Conservation (phyloP, 2,329 filamentous ascomycete genomes). For the Amauroascus verrucosus region DNA sequence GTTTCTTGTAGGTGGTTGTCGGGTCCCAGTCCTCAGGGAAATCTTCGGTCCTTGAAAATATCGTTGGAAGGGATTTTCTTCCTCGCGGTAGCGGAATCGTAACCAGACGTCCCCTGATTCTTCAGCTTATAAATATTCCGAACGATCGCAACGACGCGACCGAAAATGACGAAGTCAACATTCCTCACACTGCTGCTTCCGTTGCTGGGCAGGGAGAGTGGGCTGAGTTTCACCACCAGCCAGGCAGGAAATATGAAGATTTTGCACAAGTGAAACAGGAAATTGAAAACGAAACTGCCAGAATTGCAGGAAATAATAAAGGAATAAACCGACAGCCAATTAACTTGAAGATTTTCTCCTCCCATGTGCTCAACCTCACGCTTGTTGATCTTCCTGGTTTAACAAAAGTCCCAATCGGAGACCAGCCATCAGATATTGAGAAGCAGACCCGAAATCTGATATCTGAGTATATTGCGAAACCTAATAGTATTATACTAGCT, state of each 20-base stretch:
- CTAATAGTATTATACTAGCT: slow-evolving; percentile 93
- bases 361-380: slow-evolving; percentile 90
- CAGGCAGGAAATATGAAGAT: slow-evolving; percentile 77
- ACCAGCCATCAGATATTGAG: slow-evolving; percentile 95
- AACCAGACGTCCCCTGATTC: slow-evolving; percentile 82
- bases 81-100: slow-evolving; percentile 95
- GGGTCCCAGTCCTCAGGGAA: slow-evolving; percentile 97
- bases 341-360: slow-evolving; percentile 97
- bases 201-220: slow-evolving; percentile 61
- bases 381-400: slow-evolving; percentile 90
- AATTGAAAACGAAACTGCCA: slow-evolving; percentile 91
- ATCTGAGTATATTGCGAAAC: slow-evolving; percentile 96
- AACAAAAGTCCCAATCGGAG: slow-evolving; percentile 96
- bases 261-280: slow-evolving; percentile 90
- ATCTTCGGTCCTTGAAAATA: slow-evolving; percentile 96
- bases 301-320: slow-evolving; percentile 94
- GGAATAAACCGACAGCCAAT: slow-evolving; percentile 96
- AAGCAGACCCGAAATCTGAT: slow-evolving; percentile 96
- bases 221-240: slow-evolving; percentile 95
- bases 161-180: slow-evolving; percentile 53
- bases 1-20: slow-evolving; percentile 67
- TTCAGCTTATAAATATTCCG: slow-evolving; percentile 96
- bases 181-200: slow-evolving; percentile 67
- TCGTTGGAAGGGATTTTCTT: slow-evolving; percentile 93
- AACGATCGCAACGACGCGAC: slow-evolving; percentile 58